Evolutionary conservation across 768 basidiomycete species (phyloP), one percentile per base, ranked within the genome.

Genomic region (Floccularia luteovirens): DNA sequence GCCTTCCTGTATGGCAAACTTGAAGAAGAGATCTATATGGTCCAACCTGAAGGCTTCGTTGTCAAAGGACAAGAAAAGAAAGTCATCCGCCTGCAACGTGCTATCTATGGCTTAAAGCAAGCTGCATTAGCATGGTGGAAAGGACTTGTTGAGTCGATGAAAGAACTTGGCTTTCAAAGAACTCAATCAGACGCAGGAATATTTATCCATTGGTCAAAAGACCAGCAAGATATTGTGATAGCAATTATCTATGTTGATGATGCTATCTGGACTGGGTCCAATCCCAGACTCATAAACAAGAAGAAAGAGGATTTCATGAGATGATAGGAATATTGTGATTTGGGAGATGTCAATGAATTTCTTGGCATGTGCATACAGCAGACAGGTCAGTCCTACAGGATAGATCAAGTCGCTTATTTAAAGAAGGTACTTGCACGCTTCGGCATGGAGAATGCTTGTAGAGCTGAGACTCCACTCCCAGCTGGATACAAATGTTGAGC

Each of bases 171-270:
- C 16, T 34, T 34, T 34, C 7, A 19, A 6, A 7, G 32, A 7
- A 7, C 20, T 19, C 8, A 34, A 7, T 12, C 32, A 8, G 32
- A 34, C 16, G 8, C 32, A 7, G 7, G 32, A 8, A 17, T 34
- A 7, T 34, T 7, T 34, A 6, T 34, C 32, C n/a, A n/a, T n/a
- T n/a, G 27, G 10, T 28, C 7, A 34, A 7, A 34, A 7, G 16
- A 17, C 20, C 7, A 7, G n/a, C 7, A 17, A 7, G 51, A 54
- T 0, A 57, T 37, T 0, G 43, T 63, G 5, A 47, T 70, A 8
- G 36, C 60, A 0, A 52, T 48, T 0, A 52, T 66, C 1, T 58
- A 66, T 34, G 61, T 70, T 4, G 59, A 69, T 35, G 63, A 64
- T 37, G 54, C 60, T 32, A 35, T 60, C 0, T 38, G 43, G 1